phyloP scores from a whole-genome alignment of 139 green algal species.

The Chlorella vulgaris region DNA sequence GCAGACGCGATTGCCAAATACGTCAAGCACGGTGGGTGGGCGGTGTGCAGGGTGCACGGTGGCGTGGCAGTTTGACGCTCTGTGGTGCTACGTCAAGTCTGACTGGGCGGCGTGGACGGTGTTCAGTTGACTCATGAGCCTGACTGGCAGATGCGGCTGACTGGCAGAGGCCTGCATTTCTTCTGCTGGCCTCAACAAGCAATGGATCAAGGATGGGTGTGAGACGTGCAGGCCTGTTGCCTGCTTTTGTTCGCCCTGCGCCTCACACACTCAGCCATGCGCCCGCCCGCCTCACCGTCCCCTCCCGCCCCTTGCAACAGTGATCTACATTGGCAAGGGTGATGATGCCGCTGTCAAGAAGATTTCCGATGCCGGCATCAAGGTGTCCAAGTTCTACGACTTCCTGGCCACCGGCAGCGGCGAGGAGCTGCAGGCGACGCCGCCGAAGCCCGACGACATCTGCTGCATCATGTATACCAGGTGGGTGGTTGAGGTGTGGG shows the following conservation, averaged over 20 bases:
- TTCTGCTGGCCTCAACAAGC: too few relatives aligned
- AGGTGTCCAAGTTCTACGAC: constrained; percentile 54
- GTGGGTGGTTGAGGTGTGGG: constrained; percentile 19
- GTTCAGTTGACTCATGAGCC: too few relatives aligned
- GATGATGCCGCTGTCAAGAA: constrained; percentile 9
- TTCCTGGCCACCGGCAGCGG: constrained; percentile 60
- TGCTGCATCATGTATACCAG: constrained; percentile 96
- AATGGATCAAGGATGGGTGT: too few relatives aligned
- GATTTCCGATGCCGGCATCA: constrained; percentile 32
- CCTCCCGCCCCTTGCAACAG: not conserved
- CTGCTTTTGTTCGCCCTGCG: too few relatives aligned
- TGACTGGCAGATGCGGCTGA: too few relatives aligned
- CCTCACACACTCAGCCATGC: too few relatives aligned
- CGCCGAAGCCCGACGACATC: constrained; percentile 76
- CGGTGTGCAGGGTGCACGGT: not conserved
- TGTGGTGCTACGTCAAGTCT: too few relatives aligned
- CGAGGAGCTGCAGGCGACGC: constrained; percentile 52
- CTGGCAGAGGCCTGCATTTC: too few relatives aligned
- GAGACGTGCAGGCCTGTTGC: too few relatives aligned
- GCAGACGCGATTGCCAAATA: constrained; percentile 61
- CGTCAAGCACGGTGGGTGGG: constrained; percentile 51
- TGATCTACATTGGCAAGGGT: constrained; percentile 19
- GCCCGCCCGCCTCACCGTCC: not conserved
- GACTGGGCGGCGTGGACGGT: too few relatives aligned
- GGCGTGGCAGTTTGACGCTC: too few relatives aligned